These are phyloP conservation scores for Penicillium janthinellum DNA, from an alignment of 2,329 filamentous ascomycete genomes.

Conservation along the genomic window DNA sequence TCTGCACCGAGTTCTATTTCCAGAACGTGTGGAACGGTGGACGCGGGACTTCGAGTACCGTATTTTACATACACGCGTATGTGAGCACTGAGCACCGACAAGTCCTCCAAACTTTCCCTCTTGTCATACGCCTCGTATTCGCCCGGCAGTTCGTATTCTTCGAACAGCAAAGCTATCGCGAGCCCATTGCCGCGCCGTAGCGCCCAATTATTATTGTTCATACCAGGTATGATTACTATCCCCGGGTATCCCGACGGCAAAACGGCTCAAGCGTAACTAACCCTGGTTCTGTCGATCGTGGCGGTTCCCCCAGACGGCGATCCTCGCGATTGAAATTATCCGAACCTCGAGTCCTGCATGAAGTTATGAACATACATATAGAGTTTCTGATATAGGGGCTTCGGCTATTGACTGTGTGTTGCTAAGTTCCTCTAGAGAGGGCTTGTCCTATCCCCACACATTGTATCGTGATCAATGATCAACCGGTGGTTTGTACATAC, in stretches of 20 bases:
- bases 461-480: background rate
- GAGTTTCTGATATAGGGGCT: background rate
- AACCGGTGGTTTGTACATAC: too few relatives aligned
- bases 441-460: background rate
- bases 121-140: background rate
- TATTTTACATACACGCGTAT: too few relatives aligned
- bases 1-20: conserved; percentile 9
- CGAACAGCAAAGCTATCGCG: background rate
- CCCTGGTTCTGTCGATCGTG: conserved; percentile 20
- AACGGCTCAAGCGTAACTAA: conserved; percentile 3
- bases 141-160: background rate
- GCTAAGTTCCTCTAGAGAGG: too few relatives aligned
- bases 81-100: background rate
- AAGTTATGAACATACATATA: background rate
- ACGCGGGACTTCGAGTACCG: too few relatives aligned
- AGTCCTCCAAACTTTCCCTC: too few relatives aligned
- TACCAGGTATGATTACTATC: too few relatives aligned
- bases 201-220: background rate
- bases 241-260: background rate
- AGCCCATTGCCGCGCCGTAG: background rate
- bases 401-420: background rate
- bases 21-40: conserved; percentile 1
- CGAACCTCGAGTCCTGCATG: background rate
- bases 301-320: conserved; percentile 11
- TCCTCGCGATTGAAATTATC: conserved; percentile 9